Evolutionary conservation across 1,284 basidiomycete species (phyloP).

Genomic region (Clitocybe nebularis): DNA sequence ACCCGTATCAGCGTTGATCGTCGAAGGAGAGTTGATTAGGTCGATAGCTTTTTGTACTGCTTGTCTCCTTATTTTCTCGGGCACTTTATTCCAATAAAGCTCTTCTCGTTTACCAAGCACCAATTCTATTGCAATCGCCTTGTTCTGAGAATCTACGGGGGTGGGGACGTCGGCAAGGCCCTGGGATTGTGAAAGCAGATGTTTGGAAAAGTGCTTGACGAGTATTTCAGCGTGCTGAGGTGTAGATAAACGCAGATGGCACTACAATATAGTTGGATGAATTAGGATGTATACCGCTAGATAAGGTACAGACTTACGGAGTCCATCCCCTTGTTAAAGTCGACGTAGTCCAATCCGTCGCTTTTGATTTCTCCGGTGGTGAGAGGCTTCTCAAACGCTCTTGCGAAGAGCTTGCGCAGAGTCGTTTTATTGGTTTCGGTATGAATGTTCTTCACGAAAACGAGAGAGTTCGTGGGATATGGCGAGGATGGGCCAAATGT

Average conservation of each 20-base stretch:
- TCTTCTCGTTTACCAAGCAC: conserved; percentile 61
- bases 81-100: conserved; percentile 76
- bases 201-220: conserved; percentile 38
- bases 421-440: conserved; percentile 75
- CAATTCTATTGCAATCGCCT: conserved; percentile 45
- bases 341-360: conserved; percentile 64
- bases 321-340: conserved; percentile 74
- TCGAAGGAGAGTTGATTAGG: neutral
- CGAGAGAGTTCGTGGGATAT: conserved; percentile 62
- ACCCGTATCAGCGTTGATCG: no score
- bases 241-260: conserved; percentile 64
- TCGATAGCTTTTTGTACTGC: conserved; percentile 51
- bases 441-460: conserved; percentile 67
- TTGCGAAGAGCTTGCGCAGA: conserved; percentile 53
- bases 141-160: conserved; percentile 16
- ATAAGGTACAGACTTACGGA: conserved; percentile 41
- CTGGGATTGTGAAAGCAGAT: conserved; percentile 35
- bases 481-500: no score
- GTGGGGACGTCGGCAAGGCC: conserved; percentile 47
- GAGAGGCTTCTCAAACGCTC: conserved; percentile 29
- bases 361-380: conserved; percentile 17
- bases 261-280: conserved; percentile 36
- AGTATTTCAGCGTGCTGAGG: conserved; percentile 44
- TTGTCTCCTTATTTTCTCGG: conserved; percentile 59
- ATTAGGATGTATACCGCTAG: neutral